Base-by-base conservation (phyloP, 139 green algal species). In the Volvox reticuliferus region DNA sequence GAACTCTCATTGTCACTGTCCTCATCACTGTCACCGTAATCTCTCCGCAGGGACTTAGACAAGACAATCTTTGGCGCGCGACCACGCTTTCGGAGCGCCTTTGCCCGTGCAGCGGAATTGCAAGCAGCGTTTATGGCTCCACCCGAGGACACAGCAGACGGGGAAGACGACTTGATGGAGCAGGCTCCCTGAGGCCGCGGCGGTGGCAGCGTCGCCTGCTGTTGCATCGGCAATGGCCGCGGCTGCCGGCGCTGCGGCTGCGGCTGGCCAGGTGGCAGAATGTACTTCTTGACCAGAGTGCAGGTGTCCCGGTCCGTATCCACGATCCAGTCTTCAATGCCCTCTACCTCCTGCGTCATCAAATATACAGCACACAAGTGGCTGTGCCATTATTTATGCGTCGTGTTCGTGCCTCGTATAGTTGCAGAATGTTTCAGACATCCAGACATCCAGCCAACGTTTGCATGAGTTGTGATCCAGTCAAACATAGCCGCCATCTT, bases 201-300 rank as follows among this genome's bases (percentile, higher is more conserved):
- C 28, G 71, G 28, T 35, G 71, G 65, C 65, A 73, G 32, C 14
- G 76, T 12, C 36, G 36, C 37, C 37, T 84, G 36, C 36, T 37
- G 22, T 35, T 19, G 76, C 76, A 5, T 35, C 22, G 63, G 78
- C 12, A 12, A 44, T 30, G 36, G 50, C 22, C 37, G 80, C 80
- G n/a, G 83, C 65, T 32, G 33, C 68, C 30, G 33, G 5, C 33
- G 35, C 67, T 76, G 83, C 65, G 33, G 83, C 36, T 79, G 65
- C 67, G 65, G 83, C 65, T 88, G 83, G 35, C 65, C 65, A 55
- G 79, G 79, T 18, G 44, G 79, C 26, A 71, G 79, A n/a, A 88
- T n/a, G 65, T 79, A 32, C 65, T 88, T 88, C 83, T 88, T 88
- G 83, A 90, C 86, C 73, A 90, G 50, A 14, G 73, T 84, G 86